Conservation (phyloP, 2,329 filamentous ascomycete species). For the Neofusicoccum laricinum region DNA sequence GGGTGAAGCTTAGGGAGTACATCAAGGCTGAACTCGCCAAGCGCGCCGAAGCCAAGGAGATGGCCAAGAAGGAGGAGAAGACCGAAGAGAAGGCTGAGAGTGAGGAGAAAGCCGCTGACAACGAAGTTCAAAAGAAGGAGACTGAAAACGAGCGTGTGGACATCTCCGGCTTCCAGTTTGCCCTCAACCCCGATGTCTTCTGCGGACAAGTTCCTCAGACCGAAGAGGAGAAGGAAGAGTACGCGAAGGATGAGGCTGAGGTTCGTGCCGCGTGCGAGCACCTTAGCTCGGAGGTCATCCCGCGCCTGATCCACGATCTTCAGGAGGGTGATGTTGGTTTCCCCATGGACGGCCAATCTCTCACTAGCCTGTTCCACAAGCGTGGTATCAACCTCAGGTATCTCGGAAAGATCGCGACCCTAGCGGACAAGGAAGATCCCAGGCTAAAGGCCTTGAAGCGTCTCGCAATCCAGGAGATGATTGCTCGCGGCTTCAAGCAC, state of each 20-base stretch:
- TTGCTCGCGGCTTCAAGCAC: slow-evolving; percentile 95
- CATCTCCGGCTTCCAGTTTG: slow-evolving; percentile 79
- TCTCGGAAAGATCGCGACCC: slow-evolving; percentile 75
- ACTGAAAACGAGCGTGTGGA: slow-evolving; percentile 69
- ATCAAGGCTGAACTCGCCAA: slow-evolving; percentile 69
- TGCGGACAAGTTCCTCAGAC: slow-evolving; percentile 89
- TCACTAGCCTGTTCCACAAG: slow-evolving; percentile 88
- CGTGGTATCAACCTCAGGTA: slow-evolving; percentile 97
- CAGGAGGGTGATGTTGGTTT: slow-evolving; percentile 92
- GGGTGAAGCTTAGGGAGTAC: slow-evolving; percentile 84
- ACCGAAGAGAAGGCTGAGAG: slow-evolving; percentile 39
- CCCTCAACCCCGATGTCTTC: slow-evolving; percentile 93
- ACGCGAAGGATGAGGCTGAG: slow-evolving; percentile 80
- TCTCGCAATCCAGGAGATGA: slow-evolving; percentile 85
- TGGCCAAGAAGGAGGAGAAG: slow-evolving; percentile 20
- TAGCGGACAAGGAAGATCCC: slow-evolving; percentile 58
- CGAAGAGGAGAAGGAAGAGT: slow-evolving; percentile 81
- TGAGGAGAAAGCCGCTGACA: slow-evolving; percentile 25
- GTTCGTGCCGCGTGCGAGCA: slow-evolving; percentile 81
- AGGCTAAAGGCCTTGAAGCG: slow-evolving; percentile 74
- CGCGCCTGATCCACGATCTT: slow-evolving; percentile 81
- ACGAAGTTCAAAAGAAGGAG: slow-evolving; percentile 29
- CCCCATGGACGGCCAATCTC: slow-evolving; percentile 95
- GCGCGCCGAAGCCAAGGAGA: slow-evolving; percentile 31
- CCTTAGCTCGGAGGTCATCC: slow-evolving; percentile 73